phyloP scores from a whole-genome alignment of 2,329 filamentous ascomycete species.

The Pleurostoma richardsiae region DNA sequence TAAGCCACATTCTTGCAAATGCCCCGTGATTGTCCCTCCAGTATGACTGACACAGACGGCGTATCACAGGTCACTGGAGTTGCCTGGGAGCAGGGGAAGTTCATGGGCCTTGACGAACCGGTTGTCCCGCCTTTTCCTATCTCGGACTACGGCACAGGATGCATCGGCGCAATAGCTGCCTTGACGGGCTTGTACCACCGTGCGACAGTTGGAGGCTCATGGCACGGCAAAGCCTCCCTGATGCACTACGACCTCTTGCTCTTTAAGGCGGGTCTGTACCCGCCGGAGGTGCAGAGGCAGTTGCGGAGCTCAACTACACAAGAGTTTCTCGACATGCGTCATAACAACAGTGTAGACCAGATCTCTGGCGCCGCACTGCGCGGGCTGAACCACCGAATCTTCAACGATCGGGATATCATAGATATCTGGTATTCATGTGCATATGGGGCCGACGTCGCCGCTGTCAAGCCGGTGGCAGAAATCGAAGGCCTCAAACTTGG shows the following conservation, averaged over 20 bases:
- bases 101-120: conserved; percentile 57
- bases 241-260: conserved; percentile 66
- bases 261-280: conserved; percentile 54
- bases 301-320: conserved; percentile 42
- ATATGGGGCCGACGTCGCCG: conserved; percentile 31
- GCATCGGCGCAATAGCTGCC: conserved; percentile 64
- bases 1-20: background rate
- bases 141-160: conserved; percentile 66
- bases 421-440: conserved; percentile 42
- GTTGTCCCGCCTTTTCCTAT: conserved; percentile 62
- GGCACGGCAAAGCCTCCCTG: conserved; percentile 58
- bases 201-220: conserved; percentile 59
- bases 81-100: conserved; percentile 57
- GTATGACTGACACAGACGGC: conserved; percentile 49
- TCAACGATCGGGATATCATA: conserved; percentile 38
- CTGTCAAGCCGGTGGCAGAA: conserved; percentile 38
- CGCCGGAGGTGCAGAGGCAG: conserved; percentile 43
- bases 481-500: conserved; percentile 36
- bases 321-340: conserved; percentile 51
- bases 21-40: background rate
- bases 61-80: conserved; percentile 61
- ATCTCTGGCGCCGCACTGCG: conserved; percentile 55
- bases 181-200: conserved; percentile 59
- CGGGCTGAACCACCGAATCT: conserved; percentile 49
- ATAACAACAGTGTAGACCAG: conserved; percentile 60